phyloP scores from a whole-genome alignment of 192 early-diverging fungal genomes.

The Coemansia sp. region DNA sequence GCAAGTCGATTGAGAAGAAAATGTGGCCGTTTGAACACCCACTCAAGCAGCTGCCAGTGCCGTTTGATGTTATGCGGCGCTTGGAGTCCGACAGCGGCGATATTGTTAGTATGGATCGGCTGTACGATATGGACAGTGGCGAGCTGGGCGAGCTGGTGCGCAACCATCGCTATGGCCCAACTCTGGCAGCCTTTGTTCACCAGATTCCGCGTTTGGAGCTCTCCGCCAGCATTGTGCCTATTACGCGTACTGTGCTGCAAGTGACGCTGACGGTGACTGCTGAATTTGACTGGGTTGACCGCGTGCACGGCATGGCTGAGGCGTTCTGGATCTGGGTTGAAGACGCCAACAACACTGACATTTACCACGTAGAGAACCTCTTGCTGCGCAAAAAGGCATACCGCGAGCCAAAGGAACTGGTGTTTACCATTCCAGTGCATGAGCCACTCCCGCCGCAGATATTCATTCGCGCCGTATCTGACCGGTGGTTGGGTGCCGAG shows the following conservation, averaged over 20 bases:
- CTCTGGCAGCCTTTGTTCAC: constrained; percentile 72
- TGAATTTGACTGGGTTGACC: constrained; percentile 94
- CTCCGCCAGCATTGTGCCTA: constrained; percentile 83
- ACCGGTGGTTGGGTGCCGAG: constrained; percentile 95
- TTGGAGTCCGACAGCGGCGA: constrained; percentile 50
- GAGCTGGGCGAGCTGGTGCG: constrained; percentile 91
- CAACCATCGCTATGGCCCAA: constrained; percentile 78
- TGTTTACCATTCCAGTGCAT: constrained; percentile 90
- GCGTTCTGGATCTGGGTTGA: constrained; percentile 98
- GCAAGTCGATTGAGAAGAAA: constrained; percentile 82
- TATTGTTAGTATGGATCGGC: constrained; percentile 60
- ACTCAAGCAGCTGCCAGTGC: constrained; percentile 77
- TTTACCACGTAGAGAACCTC: constrained; percentile 93
- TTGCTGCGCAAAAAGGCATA: constrained; percentile 72
- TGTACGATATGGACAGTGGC: constrained; percentile 82
- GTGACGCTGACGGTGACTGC: constrained; percentile 80
- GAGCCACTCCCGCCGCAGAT: constrained; percentile 92
- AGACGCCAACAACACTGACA: constrained; percentile 85
- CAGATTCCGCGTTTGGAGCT: constrained; percentile 88
- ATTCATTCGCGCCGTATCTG: constrained; percentile 91
- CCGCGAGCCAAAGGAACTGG: constrained; percentile 70
- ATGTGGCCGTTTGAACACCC: constrained; percentile 96
- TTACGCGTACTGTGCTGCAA: constrained; percentile 90
- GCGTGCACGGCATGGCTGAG: constrained; percentile 88
- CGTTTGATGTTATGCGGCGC: constrained; percentile 73